A percentile compares a stretch with the other conserved stretches of the same genome.
phyloP scores from a whole-genome alignment of 176 grass and related monocot genomes.

The Oryza australiensis region DNA sequence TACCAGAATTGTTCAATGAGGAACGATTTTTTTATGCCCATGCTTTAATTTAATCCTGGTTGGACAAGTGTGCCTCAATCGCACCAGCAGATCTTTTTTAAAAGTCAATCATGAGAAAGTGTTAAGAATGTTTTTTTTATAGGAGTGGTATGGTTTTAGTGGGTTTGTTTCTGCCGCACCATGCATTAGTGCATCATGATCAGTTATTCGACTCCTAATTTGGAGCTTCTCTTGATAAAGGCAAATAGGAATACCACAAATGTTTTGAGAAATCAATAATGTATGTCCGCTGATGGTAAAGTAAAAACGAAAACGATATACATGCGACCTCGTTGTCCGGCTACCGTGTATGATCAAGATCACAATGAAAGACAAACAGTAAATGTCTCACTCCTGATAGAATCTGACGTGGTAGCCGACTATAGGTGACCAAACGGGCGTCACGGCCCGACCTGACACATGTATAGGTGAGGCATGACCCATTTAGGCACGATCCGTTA shows the following conservation, averaged over 20 bases:
- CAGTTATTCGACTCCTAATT: not conserved
- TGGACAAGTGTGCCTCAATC: conserved; percentile 4
- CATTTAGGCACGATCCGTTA: too few species aligned
- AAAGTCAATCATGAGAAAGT: not conserved
- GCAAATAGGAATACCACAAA: not conserved
- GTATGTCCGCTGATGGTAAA: not conserved
- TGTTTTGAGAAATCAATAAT: not conserved
- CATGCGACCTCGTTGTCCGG: too few species aligned
- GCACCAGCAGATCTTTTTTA: not conserved
- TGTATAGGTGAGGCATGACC: too few species aligned
- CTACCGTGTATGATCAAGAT: too few species aligned
- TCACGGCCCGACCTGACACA: too few species aligned
- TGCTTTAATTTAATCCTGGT: not conserved
- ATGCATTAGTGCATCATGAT: not conserved
- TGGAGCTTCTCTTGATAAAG: not conserved
- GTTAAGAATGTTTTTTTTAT: not conserved
- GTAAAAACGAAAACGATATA: too few species aligned
- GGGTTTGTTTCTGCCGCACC: not conserved
- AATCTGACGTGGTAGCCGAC: too few species aligned
- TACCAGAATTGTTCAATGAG: too few species aligned
- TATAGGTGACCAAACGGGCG: too few species aligned
- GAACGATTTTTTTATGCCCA: not conserved
- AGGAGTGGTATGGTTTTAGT: too few species aligned
- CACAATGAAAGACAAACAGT: too few species aligned
- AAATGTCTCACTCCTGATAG: too few species aligned